Base-by-base conservation (phyloP, 768 basidiomycete species). In the Amanita thiersii region DNA sequence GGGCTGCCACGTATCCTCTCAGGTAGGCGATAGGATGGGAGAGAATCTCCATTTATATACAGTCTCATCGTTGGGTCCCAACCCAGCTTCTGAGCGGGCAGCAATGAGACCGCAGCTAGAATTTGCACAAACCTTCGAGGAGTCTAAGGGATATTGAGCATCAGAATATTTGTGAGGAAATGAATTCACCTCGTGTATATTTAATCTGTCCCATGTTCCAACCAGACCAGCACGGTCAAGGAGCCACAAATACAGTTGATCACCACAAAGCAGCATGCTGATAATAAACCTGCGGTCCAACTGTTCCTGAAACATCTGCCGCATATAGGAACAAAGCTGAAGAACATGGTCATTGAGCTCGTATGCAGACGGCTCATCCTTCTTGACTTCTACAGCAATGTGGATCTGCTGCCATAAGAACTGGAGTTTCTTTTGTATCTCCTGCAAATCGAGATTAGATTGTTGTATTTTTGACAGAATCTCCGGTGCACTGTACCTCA, bases 211-310 rank as follows among this genome's bases (percentile, higher is more conserved):
- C 10, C 14, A 25, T 6, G 49, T 48, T n/a, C 30, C 36, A 7
- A 40, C 20, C 29, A 50, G 23, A 9, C 49, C 49, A 4, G 47
- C 33, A 4, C 49, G 43, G 24, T 50, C 49, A 2, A 20, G 33
- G 17, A 37, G 32, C 5, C 44, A 40, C 11, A 50, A 4, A 0
- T 30, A 41, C 12, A 50, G 38, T 18, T 48, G 18, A n/a, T 41
- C 34, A 6, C 17, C 32, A 25, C 47, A 37, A 4, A 47, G 34
- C 3, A 47, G 25, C 1, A 47, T 15, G 4, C 37, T 43, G 10
- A 50, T 10, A 15, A 38, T 43, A 20, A 48, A 47, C 1, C 39
- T 37, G 7, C 47, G 38, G 35, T 49, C 49, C 10, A 43, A 35
- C 25, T 47, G 49, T 37, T 50, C 46, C 3, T 30, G 23, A 17